Evolutionary conservation across 495 filamentous ascomycete genomes (phyloP), one percentile per base, ranked within the genome.

Genomic region (Lasiosphaeria hispida): DNA sequence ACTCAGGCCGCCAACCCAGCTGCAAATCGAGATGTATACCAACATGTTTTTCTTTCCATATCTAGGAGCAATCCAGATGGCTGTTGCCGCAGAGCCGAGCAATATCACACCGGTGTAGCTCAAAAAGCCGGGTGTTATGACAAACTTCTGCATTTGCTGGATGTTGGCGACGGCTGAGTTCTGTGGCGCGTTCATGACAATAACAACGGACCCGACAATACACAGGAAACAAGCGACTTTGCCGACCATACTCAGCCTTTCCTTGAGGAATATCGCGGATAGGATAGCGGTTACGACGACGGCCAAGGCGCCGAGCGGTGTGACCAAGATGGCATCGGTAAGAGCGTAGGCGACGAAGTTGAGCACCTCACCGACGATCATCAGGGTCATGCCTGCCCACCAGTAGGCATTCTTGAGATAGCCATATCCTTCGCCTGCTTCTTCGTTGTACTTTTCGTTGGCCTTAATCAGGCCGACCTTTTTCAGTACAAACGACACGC

Each of bases 321-420:
- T 97, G 45, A 98, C 94, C 59, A 98, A 73, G 64, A 98, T 96
- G 48, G 94, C 94, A 72, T 98, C 94, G 63, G 94, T 92, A 68
- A 98, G 97, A 44, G 91, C 90, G 43, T 98, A 98, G 18, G 94
- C 95, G 55, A 89, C 91, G 66, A 98, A 97, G 73, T 98, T 98
- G 83, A 93, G 96, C 36, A 94, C 85, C 74, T 98, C 94, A 48
- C 94, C 94, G 41, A 97, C 66, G 62, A 97, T 95, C 94, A 98
- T 98, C 67, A 98, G 77, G 15, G 83, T 91, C 95, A 98, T 98
- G 61, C 94, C 94, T 18, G 75, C 70, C 94, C 94, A 98, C 94
- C 94, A 98, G 76, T 81, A 97, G 15, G 79, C 75, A 69, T 98
- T 98, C 80, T 95, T 96, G 64, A 98, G 83, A 70, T 98, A 98